These are phyloP conservation scores for Microcera coccophila DNA, from an alignment of 2,329 filamentous ascomycete species.

Conservation along the genomic window DNA sequence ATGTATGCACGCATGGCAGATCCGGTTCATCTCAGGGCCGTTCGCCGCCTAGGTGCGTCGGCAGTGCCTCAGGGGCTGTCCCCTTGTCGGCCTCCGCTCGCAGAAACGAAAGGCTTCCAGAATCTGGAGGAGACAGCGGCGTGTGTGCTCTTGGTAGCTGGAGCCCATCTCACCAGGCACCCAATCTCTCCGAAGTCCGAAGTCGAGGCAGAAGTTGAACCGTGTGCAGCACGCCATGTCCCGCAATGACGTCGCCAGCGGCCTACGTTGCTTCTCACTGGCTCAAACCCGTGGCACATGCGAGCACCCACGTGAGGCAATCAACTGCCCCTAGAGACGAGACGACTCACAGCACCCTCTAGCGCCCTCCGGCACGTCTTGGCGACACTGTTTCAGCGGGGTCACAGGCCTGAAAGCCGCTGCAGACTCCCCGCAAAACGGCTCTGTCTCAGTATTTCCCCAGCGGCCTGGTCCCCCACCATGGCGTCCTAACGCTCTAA, in stretches of 20 bases:
- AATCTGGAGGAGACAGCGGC: too few species aligned
- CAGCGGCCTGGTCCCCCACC: too few species aligned
- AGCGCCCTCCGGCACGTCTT: too few species aligned
- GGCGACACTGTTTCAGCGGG: neutral
- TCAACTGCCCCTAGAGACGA: too few species aligned
- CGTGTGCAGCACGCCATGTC: neutral
- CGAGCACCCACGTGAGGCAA: slow-evolving; percentile 1
- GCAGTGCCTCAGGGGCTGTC: too few species aligned
- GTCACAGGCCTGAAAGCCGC: neutral
- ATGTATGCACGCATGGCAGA: slow-evolving; percentile 1
- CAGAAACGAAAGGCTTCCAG: too few species aligned
- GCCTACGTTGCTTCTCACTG: neutral
- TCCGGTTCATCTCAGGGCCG: neutral
- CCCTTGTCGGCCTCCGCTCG: too few species aligned
- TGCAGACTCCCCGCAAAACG: neutral
- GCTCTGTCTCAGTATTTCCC: neutral
- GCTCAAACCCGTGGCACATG: neutral
- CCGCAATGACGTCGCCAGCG: neutral
- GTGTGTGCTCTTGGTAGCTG: neutral
- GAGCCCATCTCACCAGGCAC: neutral
- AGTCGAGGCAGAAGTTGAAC: too few species aligned
- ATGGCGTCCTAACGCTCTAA: neutral
- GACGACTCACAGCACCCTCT: too few species aligned
- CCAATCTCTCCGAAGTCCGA: neutral
- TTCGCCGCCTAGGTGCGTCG: neutral